Evolutionary conservation across 2,329 filamentous ascomycete genomes (phyloP), one percentile per base, ranked within the genome.

Genomic region (Celoporthe dispersa): DNA sequence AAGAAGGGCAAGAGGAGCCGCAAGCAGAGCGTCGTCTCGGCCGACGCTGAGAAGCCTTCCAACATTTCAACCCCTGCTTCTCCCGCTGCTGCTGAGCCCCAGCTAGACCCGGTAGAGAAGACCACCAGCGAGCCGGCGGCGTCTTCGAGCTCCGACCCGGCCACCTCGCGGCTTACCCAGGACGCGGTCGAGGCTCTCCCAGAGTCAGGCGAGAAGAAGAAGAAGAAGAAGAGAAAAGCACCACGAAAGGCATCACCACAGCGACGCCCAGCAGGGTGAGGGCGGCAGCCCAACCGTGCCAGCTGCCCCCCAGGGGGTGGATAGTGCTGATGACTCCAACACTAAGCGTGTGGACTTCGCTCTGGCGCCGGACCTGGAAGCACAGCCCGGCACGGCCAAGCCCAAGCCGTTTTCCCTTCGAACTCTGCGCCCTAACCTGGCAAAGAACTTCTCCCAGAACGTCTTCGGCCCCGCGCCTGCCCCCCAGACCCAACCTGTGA

Each of bases 1-100:
- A 75, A 70, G 31, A 88, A 86, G 75, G 83, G 87, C 66, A 84
- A 86, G 69, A 87, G 88, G 77, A 92, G 90, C 79, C 91, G 89
- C 2, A 92, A 87, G 74, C 83, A 84, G 59, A 90, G 87, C 76
- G 90, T 87, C 37, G 89, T 87, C 4, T 73, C 72, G 33, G 71
- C 53, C n/a, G 70, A 73, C 71, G 86, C 88, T 4, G 83, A 82
- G 2, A 79, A 72, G 57, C 69, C 71, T 22, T 57, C 64, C 0
- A 65, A 55, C 8, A 37, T 65, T 1, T 55, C 66, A 7, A 48
- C 55, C 8, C 57, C 69, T 4, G 16, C 51, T 6, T 68, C 71
- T 5, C 61, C 71, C 39, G 62, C 28, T 51, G 55, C 39, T 11
- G 61, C 53, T 6, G 69, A 69, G 31, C 37, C 62, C 14, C 55